These are phyloP conservation scores for Salix koriyanagi DNA, from an alignment of 345 rosid genomes.

Conservation along the genomic window DNA sequence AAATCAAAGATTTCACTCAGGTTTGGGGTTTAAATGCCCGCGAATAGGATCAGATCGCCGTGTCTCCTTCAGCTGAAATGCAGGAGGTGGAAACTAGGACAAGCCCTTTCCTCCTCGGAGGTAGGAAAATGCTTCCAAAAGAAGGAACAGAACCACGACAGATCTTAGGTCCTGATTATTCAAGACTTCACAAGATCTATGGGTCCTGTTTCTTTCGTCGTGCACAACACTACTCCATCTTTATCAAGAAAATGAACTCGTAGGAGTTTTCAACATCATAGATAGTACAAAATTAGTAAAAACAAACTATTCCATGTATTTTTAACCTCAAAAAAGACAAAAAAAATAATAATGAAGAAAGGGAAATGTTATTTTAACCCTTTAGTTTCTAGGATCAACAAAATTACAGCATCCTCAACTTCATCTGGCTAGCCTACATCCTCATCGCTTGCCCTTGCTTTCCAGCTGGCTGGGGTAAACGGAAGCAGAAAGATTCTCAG, in stretches of 20 bases:
- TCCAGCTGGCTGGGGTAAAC: not conserved
- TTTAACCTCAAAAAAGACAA: slow-evolving; percentile 13
- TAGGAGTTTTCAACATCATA: not conserved
- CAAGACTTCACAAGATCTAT: not conserved
- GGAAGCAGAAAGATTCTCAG: slow-evolving; percentile 15
- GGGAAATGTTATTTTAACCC: slow-evolving; percentile 9
- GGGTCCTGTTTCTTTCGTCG: not conserved
- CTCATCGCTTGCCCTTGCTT: slow-evolving; percentile 5
- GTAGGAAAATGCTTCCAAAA: too few species aligned
- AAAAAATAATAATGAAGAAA: slow-evolving; percentile 19
- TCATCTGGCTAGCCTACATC: slow-evolving; percentile 15
- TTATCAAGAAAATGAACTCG: not conserved
- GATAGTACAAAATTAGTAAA: slow-evolving; percentile 2
- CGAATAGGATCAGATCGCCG: too few species aligned
- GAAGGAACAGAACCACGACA: too few species aligned
- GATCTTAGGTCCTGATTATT: too few species aligned
- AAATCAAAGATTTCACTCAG: not conserved
- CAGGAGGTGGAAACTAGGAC: too few species aligned
- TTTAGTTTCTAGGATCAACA: slow-evolving; percentile 18
- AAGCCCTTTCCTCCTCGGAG: too few species aligned
- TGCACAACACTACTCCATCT: not conserved
- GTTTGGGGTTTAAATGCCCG: not conserved
- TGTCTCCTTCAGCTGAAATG: too few species aligned
- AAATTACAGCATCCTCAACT: slow-evolving; percentile 29
- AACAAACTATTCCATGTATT: slow-evolving; percentile 13